These are phyloP conservation scores for Yamadazyma triangularis DNA, from an alignment of 1,139 yeast genomes.

Conservation along the genomic window DNA sequence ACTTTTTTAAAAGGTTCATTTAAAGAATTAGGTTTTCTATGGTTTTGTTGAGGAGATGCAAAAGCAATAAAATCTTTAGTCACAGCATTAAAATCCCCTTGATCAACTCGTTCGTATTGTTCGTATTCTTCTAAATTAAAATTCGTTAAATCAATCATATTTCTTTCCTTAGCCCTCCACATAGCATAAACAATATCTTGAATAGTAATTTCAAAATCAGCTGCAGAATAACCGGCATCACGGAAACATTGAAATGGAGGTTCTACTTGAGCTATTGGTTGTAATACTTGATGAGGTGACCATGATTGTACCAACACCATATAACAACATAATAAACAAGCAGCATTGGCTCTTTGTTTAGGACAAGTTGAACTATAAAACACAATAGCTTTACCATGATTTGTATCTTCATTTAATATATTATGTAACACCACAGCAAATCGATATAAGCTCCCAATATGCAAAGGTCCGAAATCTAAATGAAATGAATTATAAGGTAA, in stretches of 20 bases:
- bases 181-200: constrained; percentile 95
- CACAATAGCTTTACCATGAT: constrained; percentile 85
- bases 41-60: constrained; percentile 89
- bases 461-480: constrained; percentile 93
- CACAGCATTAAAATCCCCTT: constrained; percentile 90
- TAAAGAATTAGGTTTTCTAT: constrained; percentile 40
- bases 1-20: constrained; percentile 80
- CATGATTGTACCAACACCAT: constrained; percentile 94
- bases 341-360: constrained; percentile 86
- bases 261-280: constrained; percentile 86
- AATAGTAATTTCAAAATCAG: constrained; percentile 88
- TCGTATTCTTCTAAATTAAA: constrained; percentile 93
- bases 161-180: constrained; percentile 97
- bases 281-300: constrained; percentile 97
- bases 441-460: constrained; percentile 87
- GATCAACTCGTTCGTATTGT: constrained; percentile 90
- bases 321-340: constrained; percentile 88
- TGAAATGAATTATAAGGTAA: constrained; percentile 91
- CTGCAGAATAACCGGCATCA: constrained; percentile 95
- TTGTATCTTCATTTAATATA: constrained; percentile 77
- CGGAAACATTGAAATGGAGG: constrained; percentile 94
- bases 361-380: constrained; percentile 82
- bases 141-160: constrained; percentile 79
- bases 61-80: constrained; percentile 95
- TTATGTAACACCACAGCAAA: constrained; percentile 94